These are phyloP conservation scores for Colletotrichum spaethianum DNA, from an alignment of 2,329 filamentous ascomycete genomes.

Conservation along the genomic window DNA sequence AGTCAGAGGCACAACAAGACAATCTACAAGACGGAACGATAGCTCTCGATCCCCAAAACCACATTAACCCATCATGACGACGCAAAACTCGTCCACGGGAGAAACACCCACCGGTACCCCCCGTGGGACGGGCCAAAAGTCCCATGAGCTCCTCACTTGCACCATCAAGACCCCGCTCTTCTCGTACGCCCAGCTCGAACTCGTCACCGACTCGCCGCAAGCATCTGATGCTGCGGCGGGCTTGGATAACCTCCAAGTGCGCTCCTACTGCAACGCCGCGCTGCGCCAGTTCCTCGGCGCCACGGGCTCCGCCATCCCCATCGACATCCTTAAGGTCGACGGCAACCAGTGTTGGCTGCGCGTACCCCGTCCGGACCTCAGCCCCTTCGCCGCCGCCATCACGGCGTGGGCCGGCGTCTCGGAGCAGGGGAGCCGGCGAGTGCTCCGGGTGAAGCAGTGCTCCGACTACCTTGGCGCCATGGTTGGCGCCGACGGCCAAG, in stretches of 20 bases:
- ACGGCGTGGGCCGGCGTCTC: constrained; percentile 73
- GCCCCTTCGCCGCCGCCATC: constrained; percentile 73
- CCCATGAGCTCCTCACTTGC: constrained; percentile 64
- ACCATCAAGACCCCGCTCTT: constrained; percentile 67
- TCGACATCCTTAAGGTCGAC: constrained; percentile 78
- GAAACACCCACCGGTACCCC: constrained; percentile 12
- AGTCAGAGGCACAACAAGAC: neutral
- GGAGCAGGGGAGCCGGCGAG: constrained; percentile 59
- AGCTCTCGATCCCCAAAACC: neutral
- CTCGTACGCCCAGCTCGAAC: constrained; percentile 70
- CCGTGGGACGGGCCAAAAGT: constrained; percentile 48
- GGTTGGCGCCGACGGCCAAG: constrained; percentile 63
- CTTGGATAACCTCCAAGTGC: constrained; percentile 75
- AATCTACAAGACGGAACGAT: neutral
- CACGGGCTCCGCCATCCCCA: constrained; percentile 74
- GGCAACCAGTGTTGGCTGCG: constrained; percentile 74
- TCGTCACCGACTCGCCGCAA: constrained; percentile 51
- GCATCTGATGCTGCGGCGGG: constrained; percentile 21
- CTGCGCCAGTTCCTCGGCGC: constrained; percentile 79
- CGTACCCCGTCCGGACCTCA: constrained; percentile 72
- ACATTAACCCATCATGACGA: constrained; percentile 25
- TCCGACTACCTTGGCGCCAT: constrained; percentile 76
- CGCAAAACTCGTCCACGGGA: constrained; percentile 16
- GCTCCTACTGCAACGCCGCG: constrained; percentile 74
- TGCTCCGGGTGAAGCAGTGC: constrained; percentile 69